Percentiles rank a stretch among this genome's conserved stretches.
Conservation (phyloP, 139 green algal species). For the Auxenochlorella pyrenoidosa region DNA sequence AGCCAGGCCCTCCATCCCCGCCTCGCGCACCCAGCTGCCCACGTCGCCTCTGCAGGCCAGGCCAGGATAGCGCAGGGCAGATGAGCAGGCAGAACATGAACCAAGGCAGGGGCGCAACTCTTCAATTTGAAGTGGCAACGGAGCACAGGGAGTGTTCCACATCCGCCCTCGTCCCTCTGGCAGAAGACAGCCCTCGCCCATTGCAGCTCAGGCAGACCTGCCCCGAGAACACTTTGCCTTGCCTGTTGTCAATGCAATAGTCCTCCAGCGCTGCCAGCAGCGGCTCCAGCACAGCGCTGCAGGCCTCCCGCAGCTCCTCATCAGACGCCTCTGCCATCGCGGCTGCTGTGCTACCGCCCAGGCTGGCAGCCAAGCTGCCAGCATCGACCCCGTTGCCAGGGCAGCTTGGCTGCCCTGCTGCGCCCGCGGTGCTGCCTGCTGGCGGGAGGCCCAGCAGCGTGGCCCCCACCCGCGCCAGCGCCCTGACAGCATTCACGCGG, state of each 20-base stretch:
- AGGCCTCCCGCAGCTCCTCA: slow-evolving; percentile 8
- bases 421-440: too few species aligned
- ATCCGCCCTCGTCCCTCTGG: too few species aligned
- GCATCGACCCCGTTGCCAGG: too few species aligned
- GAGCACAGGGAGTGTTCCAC: too few species aligned
- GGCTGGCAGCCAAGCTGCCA: neutral
- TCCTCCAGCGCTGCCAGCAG: slow-evolving; percentile 83
- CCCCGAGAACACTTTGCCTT: neutral
- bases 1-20: slow-evolving; percentile 74
- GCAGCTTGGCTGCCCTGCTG: too few species aligned
- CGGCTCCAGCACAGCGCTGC: neutral
- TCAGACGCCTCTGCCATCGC: neutral
- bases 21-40: slow-evolving; percentile 93
- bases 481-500: slow-evolving; percentile 70
- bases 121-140: too few species aligned
- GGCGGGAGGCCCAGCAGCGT: slow-evolving; percentile 27
- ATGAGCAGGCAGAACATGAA: neutral
- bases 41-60: slow-evolving; percentile 84
- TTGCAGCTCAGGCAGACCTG: neutral
- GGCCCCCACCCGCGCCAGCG: slow-evolving; percentile 52
- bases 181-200: too few species aligned
- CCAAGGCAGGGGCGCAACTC: too few species aligned
- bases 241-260: slow-evolving; percentile 92
- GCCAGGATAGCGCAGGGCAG: neutral
- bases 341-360: neutral